phyloP scores from a whole-genome alignment of 1,139 yeast genomes.

The Lodderomyces beijingensis region DNA sequence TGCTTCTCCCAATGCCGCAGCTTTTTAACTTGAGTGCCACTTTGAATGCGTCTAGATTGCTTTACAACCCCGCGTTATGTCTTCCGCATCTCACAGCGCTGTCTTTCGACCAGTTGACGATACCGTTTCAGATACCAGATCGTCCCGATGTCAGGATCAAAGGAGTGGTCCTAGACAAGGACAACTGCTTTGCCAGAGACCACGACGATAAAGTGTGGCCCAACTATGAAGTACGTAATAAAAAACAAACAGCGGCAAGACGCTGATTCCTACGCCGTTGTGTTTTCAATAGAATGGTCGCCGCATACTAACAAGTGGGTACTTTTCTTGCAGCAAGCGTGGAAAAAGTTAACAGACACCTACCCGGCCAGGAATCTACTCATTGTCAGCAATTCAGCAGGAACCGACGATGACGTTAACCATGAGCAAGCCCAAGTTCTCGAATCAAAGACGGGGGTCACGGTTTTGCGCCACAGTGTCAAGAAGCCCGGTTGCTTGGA shows the following conservation, averaged over 20 bases:
- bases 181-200: constrained; percentile 89
- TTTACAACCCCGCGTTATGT: constrained; percentile 63
- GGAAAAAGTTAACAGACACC: constrained; percentile 49
- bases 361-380: constrained; percentile 68
- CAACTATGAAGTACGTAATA: constrained; percentile 42
- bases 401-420: constrained; percentile 64
- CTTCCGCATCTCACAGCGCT: constrained; percentile 62
- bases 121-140: constrained; percentile 39
- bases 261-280: too few relatives aligned
- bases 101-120: constrained; percentile 57
- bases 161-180: constrained; percentile 89
- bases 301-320: too few relatives aligned
- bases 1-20: too few relatives aligned
- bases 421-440: constrained; percentile 61
- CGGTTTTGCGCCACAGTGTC: constrained; percentile 70
- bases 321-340: constrained; percentile 37
- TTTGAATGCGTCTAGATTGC: constrained; percentile 55
- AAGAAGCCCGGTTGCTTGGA: constrained; percentile 87
- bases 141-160: constrained; percentile 40
- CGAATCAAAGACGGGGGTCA: constrained; percentile 67
- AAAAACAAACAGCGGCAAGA: too few relatives aligned
- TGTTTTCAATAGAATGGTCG: too few relatives aligned
- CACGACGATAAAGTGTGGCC: constrained; percentile 81
- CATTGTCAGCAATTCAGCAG: constrained; percentile 92
- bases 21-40: constrained; percentile 68